Evolutionary conservation across 1,284 basidiomycete species (phyloP).

Genomic region (Papiliotrema flavescens): DNA sequence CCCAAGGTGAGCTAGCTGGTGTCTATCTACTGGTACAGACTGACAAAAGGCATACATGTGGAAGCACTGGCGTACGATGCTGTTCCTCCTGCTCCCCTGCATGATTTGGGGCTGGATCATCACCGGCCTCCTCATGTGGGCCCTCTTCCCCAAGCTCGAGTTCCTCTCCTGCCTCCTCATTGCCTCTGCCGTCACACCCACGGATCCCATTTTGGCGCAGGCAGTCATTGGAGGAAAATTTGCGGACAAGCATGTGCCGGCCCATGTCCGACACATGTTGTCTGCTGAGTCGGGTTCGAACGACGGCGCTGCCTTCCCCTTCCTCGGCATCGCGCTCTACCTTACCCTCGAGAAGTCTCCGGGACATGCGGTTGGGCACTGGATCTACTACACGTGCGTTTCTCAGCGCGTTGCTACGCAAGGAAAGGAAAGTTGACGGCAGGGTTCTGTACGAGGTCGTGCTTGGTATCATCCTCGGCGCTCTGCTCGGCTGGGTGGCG

Average conservation of each 20-base stretch:
- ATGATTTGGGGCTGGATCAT: conserved; percentile 88
- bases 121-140: conserved; percentile 79
- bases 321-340: conserved; percentile 85
- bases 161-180: conserved; percentile 85
- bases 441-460: conserved; percentile 66
- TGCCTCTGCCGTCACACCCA: conserved; percentile 91
- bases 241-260: conserved; percentile 96
- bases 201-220: conserved; percentile 69
- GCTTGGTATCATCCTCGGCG: conserved; percentile 75
- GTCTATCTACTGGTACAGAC: background rate
- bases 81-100: conserved; percentile 80
- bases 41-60: conserved; percentile 67
- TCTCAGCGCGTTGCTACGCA: conserved; percentile 9
- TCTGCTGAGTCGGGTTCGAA: conserved; percentile 89
- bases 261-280: conserved; percentile 89
- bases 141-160: conserved; percentile 76
- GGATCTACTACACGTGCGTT: conserved; percentile 68
- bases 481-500: conserved; percentile 73
- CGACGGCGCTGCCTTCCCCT: conserved; percentile 94
- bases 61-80: conserved; percentile 82
- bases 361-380: conserved; percentile 61
- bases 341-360: conserved; percentile 69
- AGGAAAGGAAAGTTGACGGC: conserved; percentile 4
- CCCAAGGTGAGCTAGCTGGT: conserved; percentile 59
- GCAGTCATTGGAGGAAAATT: conserved; percentile 90